Base-by-base conservation (phyloP, 345 rosid species). In the sweet orange (Citrus sinensis) region DNA sequence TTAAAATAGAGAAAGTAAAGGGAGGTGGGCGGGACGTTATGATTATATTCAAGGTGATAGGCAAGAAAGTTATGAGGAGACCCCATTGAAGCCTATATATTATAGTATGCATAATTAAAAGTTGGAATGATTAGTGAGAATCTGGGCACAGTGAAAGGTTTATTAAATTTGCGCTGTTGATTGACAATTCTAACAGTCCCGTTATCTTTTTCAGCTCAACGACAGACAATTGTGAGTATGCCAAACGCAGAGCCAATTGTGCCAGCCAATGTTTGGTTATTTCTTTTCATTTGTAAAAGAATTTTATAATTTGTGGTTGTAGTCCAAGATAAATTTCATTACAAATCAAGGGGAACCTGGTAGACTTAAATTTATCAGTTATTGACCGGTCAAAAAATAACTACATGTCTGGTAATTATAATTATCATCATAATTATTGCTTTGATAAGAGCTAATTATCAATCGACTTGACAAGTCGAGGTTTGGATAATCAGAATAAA, bases 111-210 rank as follows among this genome's bases (percentile, higher is more conserved):
- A 80, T 80, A 80, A 80, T 77, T 74, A 70, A 83, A 83, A 73
- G 73, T 65, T 37, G 56, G 60, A 75, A 82, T 78, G 79, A 82
- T 78, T 78, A 78, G 63, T 54, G 78, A 80, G 83, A 77, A 83
- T 83, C 83, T 76, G 55, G 13, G 76, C 27, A 76, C 78, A 76
- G 80, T 19, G 70, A 72, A 65, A 79, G 80, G 34, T 37, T 39
- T 64, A 39, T 77, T 42, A 62, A 61, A 59, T 46, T 66, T 32
- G 51, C 7, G 49, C 60, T 70, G 20, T 37, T 62, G 70, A 71
- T 71, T 61, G 22, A 46, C 4, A 56, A 67, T 24, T 70, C 22
- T 30, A n/a, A 29, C 29, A 19, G 9, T 37, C 63, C 3, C 58
- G 34, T 46, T 51, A 3, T 70, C n/a, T 70, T 66, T 68, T 54